These are phyloP conservation scores for Lachancea sp. DNA, from an alignment of 805 yeast genomes.

Conservation along the genomic window DNA sequence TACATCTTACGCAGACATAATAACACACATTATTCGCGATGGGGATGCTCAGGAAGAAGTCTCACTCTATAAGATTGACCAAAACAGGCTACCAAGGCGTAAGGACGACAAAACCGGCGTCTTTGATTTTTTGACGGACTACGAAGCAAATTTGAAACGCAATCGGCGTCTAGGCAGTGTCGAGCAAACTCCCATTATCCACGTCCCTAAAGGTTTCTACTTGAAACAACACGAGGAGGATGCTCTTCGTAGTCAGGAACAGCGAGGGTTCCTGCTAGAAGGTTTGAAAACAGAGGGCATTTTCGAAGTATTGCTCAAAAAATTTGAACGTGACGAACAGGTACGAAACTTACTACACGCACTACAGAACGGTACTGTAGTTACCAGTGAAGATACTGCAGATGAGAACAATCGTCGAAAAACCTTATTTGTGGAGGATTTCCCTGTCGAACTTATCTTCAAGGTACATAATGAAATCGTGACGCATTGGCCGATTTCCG, in stretches of 20 bases:
- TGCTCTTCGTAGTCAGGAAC: conserved; percentile 13
- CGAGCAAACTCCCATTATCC: conserved; percentile 25
- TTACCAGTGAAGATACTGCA: conserved; percentile 24
- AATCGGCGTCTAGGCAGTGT: conserved; percentile 31
- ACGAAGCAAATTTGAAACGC: conserved; percentile 29
- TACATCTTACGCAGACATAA: conserved; percentile 24
- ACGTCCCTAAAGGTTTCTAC: conserved; percentile 25
- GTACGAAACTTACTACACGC: conserved; percentile 37
- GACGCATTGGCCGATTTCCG: conserved; percentile 32
- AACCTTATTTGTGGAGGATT: conserved; percentile 36
- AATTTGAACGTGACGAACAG: conserved; percentile 30
- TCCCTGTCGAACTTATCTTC: conserved; percentile 24
- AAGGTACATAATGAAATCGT: conserved; percentile 32
- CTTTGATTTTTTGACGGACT: conserved; percentile 32
- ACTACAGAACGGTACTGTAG: conserved; percentile 37
- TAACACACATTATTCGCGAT: conserved; percentile 54
- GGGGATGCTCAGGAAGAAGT: conserved; percentile 45
- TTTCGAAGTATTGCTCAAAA: conserved; percentile 30
- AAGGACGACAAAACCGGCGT: conserved; percentile 45
- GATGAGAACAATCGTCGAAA: conserved; percentile 22
- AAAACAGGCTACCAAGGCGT: conserved; percentile 37
- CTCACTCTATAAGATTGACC: conserved; percentile 41
- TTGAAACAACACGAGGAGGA: conserved; percentile 24
- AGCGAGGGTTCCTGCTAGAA: conserved; percentile 22
- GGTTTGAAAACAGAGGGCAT: conserved; percentile 20